A percentile compares a stretch with the other conserved stretches of the same genome.
Evolutionary conservation across 2,329 filamentous ascomycete species (phyloP).

Genomic region (Tolypocladium ophioglossoides): DNA sequence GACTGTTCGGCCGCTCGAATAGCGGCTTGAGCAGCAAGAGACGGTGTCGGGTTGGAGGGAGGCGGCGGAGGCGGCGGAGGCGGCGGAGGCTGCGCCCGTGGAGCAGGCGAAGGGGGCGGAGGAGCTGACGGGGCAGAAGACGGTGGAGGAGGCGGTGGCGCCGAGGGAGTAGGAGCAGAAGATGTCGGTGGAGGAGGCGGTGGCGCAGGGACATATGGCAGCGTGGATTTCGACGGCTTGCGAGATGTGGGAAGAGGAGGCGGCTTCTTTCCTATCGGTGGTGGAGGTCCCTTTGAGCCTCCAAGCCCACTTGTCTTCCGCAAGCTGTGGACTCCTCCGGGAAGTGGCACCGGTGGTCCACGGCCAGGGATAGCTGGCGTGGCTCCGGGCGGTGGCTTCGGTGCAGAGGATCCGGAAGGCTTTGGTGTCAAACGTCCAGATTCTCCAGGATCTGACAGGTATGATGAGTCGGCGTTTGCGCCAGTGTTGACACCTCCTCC

Average conservation of each 20-base stretch:
- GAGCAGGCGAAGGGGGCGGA: constrained; percentile 30
- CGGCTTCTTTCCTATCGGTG: constrained; percentile 67
- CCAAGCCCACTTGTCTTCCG: constrained; percentile 42
- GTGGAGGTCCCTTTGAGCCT: constrained; percentile 46
- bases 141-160: constrained; percentile 28
- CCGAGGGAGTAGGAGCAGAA: constrained; percentile 30
- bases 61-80: constrained; percentile 15
- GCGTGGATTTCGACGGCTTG: constrained; percentile 37
- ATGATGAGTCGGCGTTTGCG: constrained; percentile 49
- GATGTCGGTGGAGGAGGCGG: constrained; percentile 24
- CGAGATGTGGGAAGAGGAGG: constrained; percentile 51
- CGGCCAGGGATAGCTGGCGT: constrained; percentile 50
- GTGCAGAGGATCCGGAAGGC: constrained; percentile 41
- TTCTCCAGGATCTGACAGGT: constrained; percentile 64
- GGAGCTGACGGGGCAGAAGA: constrained; percentile 34
- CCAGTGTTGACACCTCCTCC: constrained; percentile 71
- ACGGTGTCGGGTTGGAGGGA: constrained; percentile 17
- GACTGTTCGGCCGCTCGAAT: constrained; percentile 32
- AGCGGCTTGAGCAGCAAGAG: constrained; percentile 32
- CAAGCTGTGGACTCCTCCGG: constrained; percentile 36
- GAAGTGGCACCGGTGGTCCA: constrained; percentile 25
- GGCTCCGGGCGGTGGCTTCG: constrained; percentile 47
- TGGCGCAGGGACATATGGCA: constrained; percentile 22
- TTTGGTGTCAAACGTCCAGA: constrained; percentile 22
- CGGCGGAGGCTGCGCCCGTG: constrained; percentile 20